Evolutionary conservation across 2,329 filamentous ascomycete species (phyloP).

Genomic region (Arthrobotrys conoides): DNA sequence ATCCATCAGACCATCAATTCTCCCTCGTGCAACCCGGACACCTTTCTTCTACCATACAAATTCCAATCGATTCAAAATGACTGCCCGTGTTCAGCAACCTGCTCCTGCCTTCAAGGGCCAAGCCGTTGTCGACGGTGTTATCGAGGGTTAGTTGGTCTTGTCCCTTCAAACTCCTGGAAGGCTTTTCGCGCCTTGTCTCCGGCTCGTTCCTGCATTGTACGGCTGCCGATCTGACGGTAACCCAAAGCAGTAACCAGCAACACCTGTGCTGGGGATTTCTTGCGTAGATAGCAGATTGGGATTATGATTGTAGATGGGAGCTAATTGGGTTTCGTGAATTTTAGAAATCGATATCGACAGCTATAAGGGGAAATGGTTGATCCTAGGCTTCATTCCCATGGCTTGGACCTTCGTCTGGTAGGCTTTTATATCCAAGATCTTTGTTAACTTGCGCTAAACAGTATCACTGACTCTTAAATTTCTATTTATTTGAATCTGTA

Average conservation of each 20-base stretch:
- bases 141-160: conserved; percentile 68
- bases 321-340: conserved; percentile 19
- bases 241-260: conserved; percentile 51
- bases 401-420: conserved; percentile 78
- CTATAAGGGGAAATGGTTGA: conserved; percentile 73
- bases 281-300: conserved; percentile 26
- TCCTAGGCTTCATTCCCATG: conserved; percentile 78
- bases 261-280: not conserved
- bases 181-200: conserved; percentile 20
- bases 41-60: conserved; percentile 20
- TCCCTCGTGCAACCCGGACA: conserved; percentile 30
- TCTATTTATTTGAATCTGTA: conserved; percentile 68
- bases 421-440: conserved; percentile 22
- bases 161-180: conserved; percentile 16
- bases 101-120: conserved; percentile 71
- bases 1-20: conserved; percentile 62
- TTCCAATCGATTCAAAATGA: conserved; percentile 58
- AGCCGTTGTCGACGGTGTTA: conserved; percentile 70
- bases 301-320: conserved; percentile 34
- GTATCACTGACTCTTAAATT: conserved; percentile 49
- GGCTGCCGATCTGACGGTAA: conserved; percentile 31
- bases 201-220: conserved; percentile 58
- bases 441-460: not conserved
- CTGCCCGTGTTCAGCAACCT: conserved; percentile 68
- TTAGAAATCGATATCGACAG: conserved; percentile 64